These are phyloP conservation scores for Leccinum insigne DNA, from an alignment of 1,284 basidiomycete genomes.

Conservation along the genomic window DNA sequence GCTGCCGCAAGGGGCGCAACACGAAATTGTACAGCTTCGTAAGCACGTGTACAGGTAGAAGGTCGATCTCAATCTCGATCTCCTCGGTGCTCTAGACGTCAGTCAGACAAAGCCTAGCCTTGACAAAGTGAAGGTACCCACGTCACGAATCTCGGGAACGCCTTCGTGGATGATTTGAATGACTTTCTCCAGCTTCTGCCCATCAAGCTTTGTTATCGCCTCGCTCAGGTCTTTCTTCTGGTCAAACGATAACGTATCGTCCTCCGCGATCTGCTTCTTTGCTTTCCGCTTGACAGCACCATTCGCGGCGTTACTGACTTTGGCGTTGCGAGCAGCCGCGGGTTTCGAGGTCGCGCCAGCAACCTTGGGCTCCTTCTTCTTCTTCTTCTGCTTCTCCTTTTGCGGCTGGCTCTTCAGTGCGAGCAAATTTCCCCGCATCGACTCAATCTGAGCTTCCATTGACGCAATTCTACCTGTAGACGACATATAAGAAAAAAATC, in stretches of 20 bases:
- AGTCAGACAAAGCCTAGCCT: constrained; percentile 11
- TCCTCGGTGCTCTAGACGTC: constrained; percentile 81
- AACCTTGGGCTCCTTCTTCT: constrained; percentile 57
- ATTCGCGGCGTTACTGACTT: constrained; percentile 33
- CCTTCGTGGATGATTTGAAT: constrained; percentile 93
- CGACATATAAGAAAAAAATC: constrained; percentile 14
- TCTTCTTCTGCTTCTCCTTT: constrained; percentile 58
- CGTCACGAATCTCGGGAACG: constrained; percentile 85
- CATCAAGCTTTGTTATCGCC: constrained; percentile 83
- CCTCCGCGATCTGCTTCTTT: constrained; percentile 59
- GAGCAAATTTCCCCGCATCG: constrained; percentile 64
- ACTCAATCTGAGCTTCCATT: constrained; percentile 76
- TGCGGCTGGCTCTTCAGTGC: constrained; percentile 56
- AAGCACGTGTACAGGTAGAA: constrained; percentile 80
- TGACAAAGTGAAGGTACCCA: constrained; percentile 45
- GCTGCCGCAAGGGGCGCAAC: constrained; percentile 67
- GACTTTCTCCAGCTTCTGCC: constrained; percentile 77
- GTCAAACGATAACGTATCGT: constrained; percentile 80
- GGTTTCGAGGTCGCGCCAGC: constrained; percentile 66
- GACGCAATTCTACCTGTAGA: constrained; percentile 61
- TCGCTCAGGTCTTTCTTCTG: constrained; percentile 97
- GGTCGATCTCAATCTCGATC: constrained; percentile 96
- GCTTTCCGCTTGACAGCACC: constrained; percentile 52
- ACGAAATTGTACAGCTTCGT: constrained; percentile 95
- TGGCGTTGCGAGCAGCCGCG: constrained; percentile 44